Base-by-base conservation (phyloP, 2,329 filamentous ascomycete genomes). In the Ceratocystis cacaofunesta region DNA sequence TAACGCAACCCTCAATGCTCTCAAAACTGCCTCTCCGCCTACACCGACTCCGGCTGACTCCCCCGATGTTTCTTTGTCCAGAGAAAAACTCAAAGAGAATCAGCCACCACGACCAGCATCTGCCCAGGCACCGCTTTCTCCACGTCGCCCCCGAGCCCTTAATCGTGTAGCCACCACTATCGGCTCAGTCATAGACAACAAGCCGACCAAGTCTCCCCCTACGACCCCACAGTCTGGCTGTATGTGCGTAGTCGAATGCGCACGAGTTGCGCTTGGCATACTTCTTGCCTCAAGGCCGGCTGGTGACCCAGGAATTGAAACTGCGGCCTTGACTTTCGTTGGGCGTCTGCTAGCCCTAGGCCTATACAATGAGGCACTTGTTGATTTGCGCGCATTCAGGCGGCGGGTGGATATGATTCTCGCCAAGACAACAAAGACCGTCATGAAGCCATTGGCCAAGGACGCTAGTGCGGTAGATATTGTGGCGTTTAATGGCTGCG, bases 271-370 rank as follows among this genome's bases (percentile, higher is more conserved):
- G 1, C 89, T 92, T 70, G 76, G 80, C 5, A 85, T 83, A 62
- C 76, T 92, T 48, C 79, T 67, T 48, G 43, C 17, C 32, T 41
- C 61, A 32, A 48, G 66, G 19, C 63, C 66, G 36, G 48, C 60
- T 4, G 66, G 66, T 15, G 79, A 82, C 57, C 75, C 88, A 48
- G 87, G 92, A 71, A 74, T 92, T 3, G 89, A 92, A 72, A 85
- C 79, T 67, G 89, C 88, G 64, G 88, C 89, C 79, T 82, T 87
- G 17, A 84, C 85, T 0, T 79, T 92, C 64, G 75, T 87, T 48
- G 82, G 82, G 48, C 89, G 85, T 71, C 76, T 92, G 0, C 75
- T 90, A 15, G 76, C 78, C 0, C 76, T 90, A 61, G 82, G 83
- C 0, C 73, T 91, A 63, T 82, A 87, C 58, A 82, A 85, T n/a